These are phyloP conservation scores for Thalia dealbata DNA, from an alignment of 176 grass and related monocot species.

Conservation along the genomic window DNA sequence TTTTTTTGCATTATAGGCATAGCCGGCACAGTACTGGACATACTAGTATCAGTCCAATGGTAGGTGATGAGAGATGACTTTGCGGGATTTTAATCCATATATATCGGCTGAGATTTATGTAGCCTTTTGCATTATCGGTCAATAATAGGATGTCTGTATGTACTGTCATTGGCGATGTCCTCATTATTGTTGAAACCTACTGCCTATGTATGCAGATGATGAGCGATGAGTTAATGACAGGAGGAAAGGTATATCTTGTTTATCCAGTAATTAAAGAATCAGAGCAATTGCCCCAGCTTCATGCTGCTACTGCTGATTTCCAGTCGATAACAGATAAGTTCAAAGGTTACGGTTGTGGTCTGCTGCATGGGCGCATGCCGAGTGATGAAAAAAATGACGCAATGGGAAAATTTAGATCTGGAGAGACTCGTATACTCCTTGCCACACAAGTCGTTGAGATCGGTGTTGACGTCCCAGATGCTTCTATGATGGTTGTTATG, in stretches of 20 bases:
- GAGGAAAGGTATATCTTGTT: constrained; percentile 84
- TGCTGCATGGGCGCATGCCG: constrained; percentile 82
- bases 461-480: constrained; percentile 83
- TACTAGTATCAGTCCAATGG: too few species aligned
- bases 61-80: too few species aligned
- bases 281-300: constrained; percentile 70
- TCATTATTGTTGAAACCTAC: background rate
- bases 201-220: constrained; percentile 52
- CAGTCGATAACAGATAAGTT: constrained; percentile 56
- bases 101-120: too few species aligned
- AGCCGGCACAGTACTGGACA: too few species aligned
- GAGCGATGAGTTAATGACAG: constrained; percentile 54
- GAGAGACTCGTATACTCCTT: constrained; percentile 57
- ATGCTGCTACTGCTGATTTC: constrained; percentile 59
- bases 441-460: constrained; percentile 91
- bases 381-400: constrained; percentile 58
- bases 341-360: constrained; percentile 54
- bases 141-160: too few species aligned
- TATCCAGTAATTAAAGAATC: constrained; percentile 87
- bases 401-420: constrained; percentile 68
- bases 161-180: background rate
- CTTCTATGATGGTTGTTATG: constrained; percentile 92
- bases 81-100: too few species aligned
- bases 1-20: too few species aligned
- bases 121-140: too few species aligned